These are phyloP conservation scores for Elsinoe perseae DNA, from an alignment of 2,329 filamentous ascomycete genomes.

Conservation along the genomic window DNA sequence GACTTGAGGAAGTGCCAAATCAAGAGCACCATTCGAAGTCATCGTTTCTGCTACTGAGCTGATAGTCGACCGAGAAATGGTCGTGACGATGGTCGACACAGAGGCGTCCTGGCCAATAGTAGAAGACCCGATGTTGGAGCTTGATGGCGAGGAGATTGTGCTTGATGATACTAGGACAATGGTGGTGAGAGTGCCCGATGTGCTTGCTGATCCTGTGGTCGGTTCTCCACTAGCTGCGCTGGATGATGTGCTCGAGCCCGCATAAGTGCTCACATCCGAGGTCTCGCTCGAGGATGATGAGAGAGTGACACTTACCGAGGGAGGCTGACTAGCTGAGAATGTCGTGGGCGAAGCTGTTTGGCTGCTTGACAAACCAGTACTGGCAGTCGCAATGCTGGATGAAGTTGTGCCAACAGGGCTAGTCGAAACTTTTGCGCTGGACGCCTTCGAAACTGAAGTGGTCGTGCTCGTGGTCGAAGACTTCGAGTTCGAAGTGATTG, in stretches of 20 bases:
- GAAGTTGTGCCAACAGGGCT: background rate
- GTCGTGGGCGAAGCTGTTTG: background rate
- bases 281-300: background rate
- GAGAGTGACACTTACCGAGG: conserved; percentile 2
- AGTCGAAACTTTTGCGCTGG: too few species aligned
- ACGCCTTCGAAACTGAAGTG: background rate
- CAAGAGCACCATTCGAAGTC: background rate
- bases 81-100: background rate
- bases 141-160: background rate
- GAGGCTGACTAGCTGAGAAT: background rate
- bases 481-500: background rate
- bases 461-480: background rate
- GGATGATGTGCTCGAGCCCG: background rate
- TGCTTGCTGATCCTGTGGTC: background rate
- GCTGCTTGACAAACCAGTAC: background rate
- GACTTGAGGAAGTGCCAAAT: background rate
- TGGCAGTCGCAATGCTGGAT: background rate
- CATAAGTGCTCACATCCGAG: conserved; percentile 4
- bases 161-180: background rate
- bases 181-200: background rate
- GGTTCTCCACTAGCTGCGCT: too few species aligned
- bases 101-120: background rate
- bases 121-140: background rate
- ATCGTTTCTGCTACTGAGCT: background rate
- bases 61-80: background rate